Evolutionary conservation across 768 basidiomycete species (phyloP).

Genomic region (Termitomyces titanicus): DNA sequence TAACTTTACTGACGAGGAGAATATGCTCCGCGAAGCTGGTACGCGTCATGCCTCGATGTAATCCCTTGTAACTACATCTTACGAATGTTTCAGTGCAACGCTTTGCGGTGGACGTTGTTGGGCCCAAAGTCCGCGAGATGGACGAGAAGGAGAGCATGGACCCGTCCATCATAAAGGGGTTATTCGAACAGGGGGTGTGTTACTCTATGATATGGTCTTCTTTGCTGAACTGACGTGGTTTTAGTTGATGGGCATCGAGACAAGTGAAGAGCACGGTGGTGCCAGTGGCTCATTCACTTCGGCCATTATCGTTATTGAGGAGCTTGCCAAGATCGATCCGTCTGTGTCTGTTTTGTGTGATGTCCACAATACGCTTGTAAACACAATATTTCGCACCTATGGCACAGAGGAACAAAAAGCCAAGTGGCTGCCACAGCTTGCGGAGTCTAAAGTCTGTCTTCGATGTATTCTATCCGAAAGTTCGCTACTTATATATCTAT

Average conservation of each 20-base stretch:
- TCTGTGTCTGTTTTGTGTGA: slow-evolving; percentile 96
- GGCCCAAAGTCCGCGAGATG: slow-evolving; percentile 93
- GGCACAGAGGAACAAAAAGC: slow-evolving; percentile 82
- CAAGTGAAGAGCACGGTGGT: slow-evolving; percentile 76
- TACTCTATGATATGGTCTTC: neutral
- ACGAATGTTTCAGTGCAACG: slow-evolving; percentile 60
- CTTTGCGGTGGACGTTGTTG: slow-evolving; percentile 87
- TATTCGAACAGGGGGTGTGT: slow-evolving; percentile 93
- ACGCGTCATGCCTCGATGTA: slow-evolving; percentile 18
- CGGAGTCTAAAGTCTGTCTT: slow-evolving; percentile 63
- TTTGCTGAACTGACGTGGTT: slow-evolving; percentile 2
- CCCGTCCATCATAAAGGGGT: slow-evolving; percentile 73
- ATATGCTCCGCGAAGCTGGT: slow-evolving; percentile 92
- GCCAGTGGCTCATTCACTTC: slow-evolving; percentile 90
- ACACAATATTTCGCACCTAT: slow-evolving; percentile 88
- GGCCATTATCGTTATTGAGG: slow-evolving; percentile 95
- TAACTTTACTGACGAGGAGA: slow-evolving; percentile 90
- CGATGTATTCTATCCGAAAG: neutral
- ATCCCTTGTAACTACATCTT: neutral
- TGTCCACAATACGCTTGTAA: slow-evolving; percentile 98
- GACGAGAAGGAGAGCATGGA: slow-evolving; percentile 98
- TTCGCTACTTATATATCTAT: neutral
- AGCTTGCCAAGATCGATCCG: slow-evolving; percentile 94
- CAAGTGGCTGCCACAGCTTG: slow-evolving; percentile 82
- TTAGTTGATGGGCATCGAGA: slow-evolving; percentile 98